Evolutionary conservation across 495 filamentous ascomycete species (phyloP).

Genomic region (Margaritispora aquatica): DNA sequence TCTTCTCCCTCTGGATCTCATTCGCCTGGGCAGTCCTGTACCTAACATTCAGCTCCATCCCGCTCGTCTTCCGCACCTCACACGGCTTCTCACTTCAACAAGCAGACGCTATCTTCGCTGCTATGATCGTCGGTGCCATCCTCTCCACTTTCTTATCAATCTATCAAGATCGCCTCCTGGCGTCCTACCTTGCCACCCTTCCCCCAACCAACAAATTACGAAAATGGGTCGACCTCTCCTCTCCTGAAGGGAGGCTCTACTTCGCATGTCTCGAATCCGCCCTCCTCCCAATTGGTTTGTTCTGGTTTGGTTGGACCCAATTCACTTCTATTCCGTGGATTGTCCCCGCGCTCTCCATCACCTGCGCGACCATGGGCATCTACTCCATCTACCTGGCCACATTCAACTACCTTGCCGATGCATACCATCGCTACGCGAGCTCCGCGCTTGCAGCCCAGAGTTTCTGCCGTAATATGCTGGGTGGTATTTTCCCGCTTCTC

Average conservation of each 20-base stretch:
- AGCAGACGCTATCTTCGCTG: constrained; percentile 63
- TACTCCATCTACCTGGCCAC: constrained; percentile 83
- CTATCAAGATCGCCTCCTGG: constrained; percentile 50
- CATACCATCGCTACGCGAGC: constrained; percentile 76
- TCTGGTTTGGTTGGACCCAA: constrained; percentile 72
- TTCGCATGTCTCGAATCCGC: constrained; percentile 70
- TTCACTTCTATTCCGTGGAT: constrained; percentile 69
- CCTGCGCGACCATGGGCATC: constrained; percentile 78
- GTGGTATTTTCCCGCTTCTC: constrained; percentile 75
- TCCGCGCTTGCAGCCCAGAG: constrained; percentile 85
- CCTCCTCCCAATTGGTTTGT: constrained; percentile 57
- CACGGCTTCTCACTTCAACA: constrained; percentile 65
- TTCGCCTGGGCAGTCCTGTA: constrained; percentile 92
- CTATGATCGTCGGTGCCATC: constrained; percentile 62
- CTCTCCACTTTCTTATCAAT: constrained; percentile 69
- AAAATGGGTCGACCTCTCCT: constrained; percentile 29
- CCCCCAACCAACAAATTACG: constrained; percentile 27
- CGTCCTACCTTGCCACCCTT: constrained; percentile 24
- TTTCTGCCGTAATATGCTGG: constrained; percentile 78
- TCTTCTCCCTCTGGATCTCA: constrained; percentile 85
- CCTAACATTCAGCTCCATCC: constrained; percentile 72
- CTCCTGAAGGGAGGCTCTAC: constrained; percentile 76
- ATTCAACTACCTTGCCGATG: constrained; percentile 94
- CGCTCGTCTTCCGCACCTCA: constrained; percentile 65
- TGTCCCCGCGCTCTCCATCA: constrained; percentile 63